Evolutionary conservation across 2,329 filamentous ascomycete species (phyloP).

Genomic region (Sclerotinia spermophila): DNA sequence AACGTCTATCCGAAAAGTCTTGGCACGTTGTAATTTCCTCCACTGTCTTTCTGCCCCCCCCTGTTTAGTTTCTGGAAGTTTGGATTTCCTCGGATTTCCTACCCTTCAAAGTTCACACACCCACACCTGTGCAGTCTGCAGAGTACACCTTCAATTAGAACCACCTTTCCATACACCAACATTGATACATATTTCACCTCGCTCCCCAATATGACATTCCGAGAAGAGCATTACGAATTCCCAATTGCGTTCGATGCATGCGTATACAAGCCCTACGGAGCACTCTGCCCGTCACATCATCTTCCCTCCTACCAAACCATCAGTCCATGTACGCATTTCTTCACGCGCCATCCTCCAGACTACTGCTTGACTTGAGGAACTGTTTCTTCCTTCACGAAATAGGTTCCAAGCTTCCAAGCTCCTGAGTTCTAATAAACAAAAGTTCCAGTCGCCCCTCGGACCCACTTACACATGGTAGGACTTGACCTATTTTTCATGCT

Average conservation of each 20-base stretch:
- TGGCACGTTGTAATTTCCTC: slow-evolving; percentile 15
- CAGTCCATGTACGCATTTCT: background rate
- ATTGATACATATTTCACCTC: background rate
- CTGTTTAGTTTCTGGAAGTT: background rate
- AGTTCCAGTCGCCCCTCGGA: background rate
- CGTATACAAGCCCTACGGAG: background rate
- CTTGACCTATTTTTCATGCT: background rate
- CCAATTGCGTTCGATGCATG: background rate
- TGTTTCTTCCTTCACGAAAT: background rate
- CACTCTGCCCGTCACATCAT: background rate
- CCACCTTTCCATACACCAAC: background rate
- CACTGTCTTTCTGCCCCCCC: background rate
- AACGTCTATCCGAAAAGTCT: slow-evolving; percentile 4
- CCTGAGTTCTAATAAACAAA: background rate
- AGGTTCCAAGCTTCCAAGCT: background rate
- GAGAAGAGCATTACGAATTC: background rate
- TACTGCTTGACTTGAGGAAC: background rate
- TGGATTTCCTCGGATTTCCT: background rate
- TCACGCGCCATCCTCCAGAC: background rate
- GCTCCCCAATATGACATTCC: background rate
- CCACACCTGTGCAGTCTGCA: no score
- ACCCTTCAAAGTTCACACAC: background rate
- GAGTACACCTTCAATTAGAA: background rate
- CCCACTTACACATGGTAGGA: background rate
- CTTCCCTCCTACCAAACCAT: background rate